phyloP scores from a whole-genome alignment of 192 early-diverging fungal genomes.

The Gonapodya prolifera region DNA sequence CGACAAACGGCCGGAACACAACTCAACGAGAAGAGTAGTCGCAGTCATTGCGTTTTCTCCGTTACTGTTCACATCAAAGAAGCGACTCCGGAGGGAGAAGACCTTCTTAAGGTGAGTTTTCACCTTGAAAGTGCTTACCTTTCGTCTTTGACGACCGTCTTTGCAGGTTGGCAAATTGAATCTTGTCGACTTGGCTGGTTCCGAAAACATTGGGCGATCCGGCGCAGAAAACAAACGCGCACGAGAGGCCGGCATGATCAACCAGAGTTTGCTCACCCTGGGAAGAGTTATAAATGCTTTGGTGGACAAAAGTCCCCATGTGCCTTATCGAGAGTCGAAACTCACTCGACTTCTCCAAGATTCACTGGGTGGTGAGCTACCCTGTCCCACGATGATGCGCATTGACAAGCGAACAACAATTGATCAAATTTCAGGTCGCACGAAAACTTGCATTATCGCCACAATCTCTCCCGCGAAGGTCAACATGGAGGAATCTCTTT shows the following conservation, averaged over 20 bases:
- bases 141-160: not conserved
- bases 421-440: conserved; percentile 37
- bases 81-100: conserved; percentile 63
- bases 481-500: conserved; percentile 54
- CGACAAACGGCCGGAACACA: conserved; percentile 73
- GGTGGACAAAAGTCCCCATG: conserved; percentile 41
- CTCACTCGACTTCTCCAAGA: conserved; percentile 82
- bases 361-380: conserved; percentile 46
- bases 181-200: conserved; percentile 90
- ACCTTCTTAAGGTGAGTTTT: conserved; percentile 50
- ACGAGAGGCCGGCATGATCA: conserved; percentile 83
- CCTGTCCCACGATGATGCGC: not conserved
- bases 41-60: conserved; percentile 87
- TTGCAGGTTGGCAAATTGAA: conserved; percentile 76
- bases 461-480: conserved; percentile 69
- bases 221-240: conserved; percentile 73
- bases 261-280: conserved; percentile 60
- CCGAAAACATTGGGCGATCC: conserved; percentile 81
- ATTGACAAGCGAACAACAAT: not conserved
- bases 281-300: conserved; percentile 59
- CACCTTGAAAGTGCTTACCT: not conserved
- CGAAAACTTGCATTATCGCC: conserved; percentile 92
- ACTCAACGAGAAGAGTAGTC: conserved; percentile 73
- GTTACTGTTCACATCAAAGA: conserved; percentile 85
- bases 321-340: conserved; percentile 76